phyloP scores from a whole-genome alignment of 2,329 filamentous ascomycete genomes.

The Phaeosphaeria sp. region DNA sequence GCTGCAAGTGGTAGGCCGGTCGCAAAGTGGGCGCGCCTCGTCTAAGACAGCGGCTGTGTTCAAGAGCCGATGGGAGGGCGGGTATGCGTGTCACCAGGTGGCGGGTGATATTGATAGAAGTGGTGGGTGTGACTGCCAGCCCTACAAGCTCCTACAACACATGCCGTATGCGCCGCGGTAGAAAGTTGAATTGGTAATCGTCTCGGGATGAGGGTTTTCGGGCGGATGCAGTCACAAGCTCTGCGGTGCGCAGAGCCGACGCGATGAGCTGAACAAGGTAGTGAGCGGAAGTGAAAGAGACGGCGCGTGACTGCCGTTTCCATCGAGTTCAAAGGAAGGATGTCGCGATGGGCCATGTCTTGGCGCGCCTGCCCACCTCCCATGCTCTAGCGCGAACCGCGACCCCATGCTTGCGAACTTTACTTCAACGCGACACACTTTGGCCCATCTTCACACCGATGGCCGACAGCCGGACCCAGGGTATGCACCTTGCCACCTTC shows the following conservation, averaged over 20 bases:
- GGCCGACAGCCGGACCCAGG: conserved; percentile 1
- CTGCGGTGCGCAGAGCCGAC: neutral
- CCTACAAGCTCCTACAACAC: conserved; percentile 37
- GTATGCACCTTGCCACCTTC: conserved; percentile 16
- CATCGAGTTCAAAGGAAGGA: conserved; percentile 7
- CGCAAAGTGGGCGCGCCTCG: conserved; percentile 12
- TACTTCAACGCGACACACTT: neutral
- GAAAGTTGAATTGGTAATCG: conserved; percentile 1
- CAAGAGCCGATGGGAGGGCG: conserved; percentile 24
- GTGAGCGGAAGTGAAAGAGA: conserved; percentile 1
- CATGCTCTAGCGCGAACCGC: conserved; percentile 4
- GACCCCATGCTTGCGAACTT: conserved; percentile 3
- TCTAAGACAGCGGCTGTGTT: conserved; percentile 10
- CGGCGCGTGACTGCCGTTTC: neutral
- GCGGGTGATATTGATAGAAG: conserved; percentile 30
- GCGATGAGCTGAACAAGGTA: neutral
- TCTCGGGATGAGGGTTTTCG: neutral
- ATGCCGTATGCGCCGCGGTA: conserved; percentile 34
- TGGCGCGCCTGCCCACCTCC: conserved; percentile 15
- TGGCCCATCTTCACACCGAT: conserved; percentile 18
- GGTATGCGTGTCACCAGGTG: conserved; percentile 29
- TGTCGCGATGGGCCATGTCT: conserved; percentile 30
- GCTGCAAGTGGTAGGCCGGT: conserved; percentile 15
- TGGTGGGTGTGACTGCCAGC: conserved; percentile 37
- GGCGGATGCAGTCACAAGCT: neutral